Percentiles rank a stretch among this genome's conserved stretches.
These are phyloP conservation scores for Stephania cephalantha DNA, from an alignment of 164 flowering plant species.

Conservation along the genomic window DNA sequence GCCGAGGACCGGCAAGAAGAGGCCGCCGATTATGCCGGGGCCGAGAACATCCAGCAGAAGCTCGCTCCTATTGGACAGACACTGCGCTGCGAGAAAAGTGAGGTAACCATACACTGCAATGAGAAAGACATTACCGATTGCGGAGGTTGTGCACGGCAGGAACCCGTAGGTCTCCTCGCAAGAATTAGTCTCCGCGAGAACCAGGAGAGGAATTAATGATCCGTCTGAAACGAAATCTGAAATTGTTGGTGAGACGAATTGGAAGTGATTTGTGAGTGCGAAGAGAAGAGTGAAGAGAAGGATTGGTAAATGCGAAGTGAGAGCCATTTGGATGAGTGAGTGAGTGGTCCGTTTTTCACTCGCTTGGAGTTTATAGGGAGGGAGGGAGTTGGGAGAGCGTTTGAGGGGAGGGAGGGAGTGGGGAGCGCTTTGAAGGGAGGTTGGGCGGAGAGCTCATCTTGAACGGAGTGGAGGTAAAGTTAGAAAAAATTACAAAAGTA, in stretches of 20 bases:
- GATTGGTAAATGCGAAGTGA: too few species aligned
- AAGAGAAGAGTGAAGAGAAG: background rate
- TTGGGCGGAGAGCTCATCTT: too few species aligned
- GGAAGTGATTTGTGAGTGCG: too few species aligned
- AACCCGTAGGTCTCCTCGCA: conserved; percentile 39
- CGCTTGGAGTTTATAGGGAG: too few species aligned
- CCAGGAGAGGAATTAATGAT: too few species aligned
- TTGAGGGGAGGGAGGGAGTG: too few species aligned
- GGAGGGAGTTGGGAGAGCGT: too few species aligned
- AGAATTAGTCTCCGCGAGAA: background rate
- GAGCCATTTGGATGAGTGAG: too few species aligned
- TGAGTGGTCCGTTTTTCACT: too few species aligned
- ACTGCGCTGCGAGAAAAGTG: conserved; percentile 65
- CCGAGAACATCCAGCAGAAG: conserved; percentile 76
- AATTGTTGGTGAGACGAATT: background rate
- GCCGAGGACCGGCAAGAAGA: conserved; percentile 81
- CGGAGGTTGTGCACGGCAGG: conserved; percentile 31
- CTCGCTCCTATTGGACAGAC: conserved; percentile 75
- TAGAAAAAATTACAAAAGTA: too few species aligned
- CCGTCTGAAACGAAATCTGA: conserved; percentile 8
- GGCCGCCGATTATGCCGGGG: conserved; percentile 83
- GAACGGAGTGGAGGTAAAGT: too few species aligned
- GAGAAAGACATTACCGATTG: conserved; percentile 42
- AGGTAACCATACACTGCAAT: conserved; percentile 56
- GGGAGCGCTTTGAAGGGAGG: too few species aligned